These are phyloP conservation scores for Debaryomyces subglobosus DNA, from an alignment of 1,139 yeast species.

Conservation along the genomic window DNA sequence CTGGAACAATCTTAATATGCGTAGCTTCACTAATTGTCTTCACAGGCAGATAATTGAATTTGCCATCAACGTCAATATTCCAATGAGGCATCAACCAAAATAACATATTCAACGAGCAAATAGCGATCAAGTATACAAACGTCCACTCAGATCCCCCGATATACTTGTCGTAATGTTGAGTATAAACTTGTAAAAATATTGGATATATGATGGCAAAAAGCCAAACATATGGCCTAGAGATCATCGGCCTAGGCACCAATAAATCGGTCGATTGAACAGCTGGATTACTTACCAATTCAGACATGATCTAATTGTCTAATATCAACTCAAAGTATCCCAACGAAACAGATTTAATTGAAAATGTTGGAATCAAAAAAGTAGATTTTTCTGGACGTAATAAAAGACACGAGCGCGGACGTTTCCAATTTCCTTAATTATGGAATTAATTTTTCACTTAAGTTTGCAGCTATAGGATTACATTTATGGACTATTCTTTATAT, in stretches of 20 bases:
- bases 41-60: slow-evolving; percentile 69
- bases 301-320: slow-evolving; percentile 24
- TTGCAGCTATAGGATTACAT: neutral
- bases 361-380: neutral
- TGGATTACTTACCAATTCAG: slow-evolving; percentile 54
- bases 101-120: slow-evolving; percentile 72
- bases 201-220: slow-evolving; percentile 87
- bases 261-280: slow-evolving; percentile 67
- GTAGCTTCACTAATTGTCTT: slow-evolving; percentile 61
- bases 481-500: neutral
- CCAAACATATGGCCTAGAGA: slow-evolving; percentile 77
- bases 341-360: neutral
- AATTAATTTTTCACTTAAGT: neutral
- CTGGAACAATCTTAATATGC: slow-evolving; percentile 76
- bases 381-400: slow-evolving; percentile 1
- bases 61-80: slow-evolving; percentile 73
- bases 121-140: slow-evolving; percentile 77
- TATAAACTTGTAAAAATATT: slow-evolving; percentile 65
- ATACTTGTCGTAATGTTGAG: slow-evolving; percentile 72
- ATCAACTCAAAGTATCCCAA: neutral
- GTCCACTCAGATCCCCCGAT: slow-evolving; percentile 87
- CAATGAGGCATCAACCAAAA: slow-evolving; percentile 94
- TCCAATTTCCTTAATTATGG: neutral
- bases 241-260: slow-evolving; percentile 65
- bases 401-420: slow-evolving; percentile 2